Conservation (phyloP, 495 filamentous ascomycete species). For the Letharia lupina region DNA sequence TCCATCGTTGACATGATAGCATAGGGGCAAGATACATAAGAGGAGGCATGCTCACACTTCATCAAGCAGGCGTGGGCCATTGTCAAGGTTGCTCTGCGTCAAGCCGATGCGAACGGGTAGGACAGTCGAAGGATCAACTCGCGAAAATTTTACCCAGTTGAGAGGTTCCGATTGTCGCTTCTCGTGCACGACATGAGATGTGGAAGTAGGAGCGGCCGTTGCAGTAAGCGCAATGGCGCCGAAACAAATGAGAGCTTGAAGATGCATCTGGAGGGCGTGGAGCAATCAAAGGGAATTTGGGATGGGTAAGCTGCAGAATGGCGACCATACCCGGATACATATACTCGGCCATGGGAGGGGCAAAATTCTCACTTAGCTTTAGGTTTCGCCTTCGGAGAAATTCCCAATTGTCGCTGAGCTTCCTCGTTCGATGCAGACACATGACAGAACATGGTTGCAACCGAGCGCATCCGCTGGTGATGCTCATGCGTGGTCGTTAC, state of each 20-base stretch:
- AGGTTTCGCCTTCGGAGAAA: background rate
- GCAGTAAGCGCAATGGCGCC: slow-evolving; percentile 29
- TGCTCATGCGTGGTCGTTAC: background rate
- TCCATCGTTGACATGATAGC: background rate
- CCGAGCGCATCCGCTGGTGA: background rate
- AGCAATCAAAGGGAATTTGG: background rate
- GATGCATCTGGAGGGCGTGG: slow-evolving; percentile 2
- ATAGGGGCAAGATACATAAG: background rate
- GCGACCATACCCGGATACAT: background rate
- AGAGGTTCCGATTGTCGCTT: slow-evolving; percentile 31
- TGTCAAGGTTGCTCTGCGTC: slow-evolving; percentile 45
- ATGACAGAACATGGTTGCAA: background rate
- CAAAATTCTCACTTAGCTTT: background rate
- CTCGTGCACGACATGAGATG: slow-evolving; percentile 38
- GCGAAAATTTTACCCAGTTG: slow-evolving; percentile 31
- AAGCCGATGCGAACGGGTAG: slow-evolving; percentile 50
- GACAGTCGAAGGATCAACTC: slow-evolving; percentile 29
- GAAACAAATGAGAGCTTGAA: slow-evolving; percentile 23
- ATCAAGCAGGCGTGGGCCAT: slow-evolving; percentile 45
- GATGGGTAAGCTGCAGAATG: background rate
- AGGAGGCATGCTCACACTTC: slow-evolving; percentile 28
- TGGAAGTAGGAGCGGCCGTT: slow-evolving; percentile 25
- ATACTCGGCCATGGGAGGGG: background rate
- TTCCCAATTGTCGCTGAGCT: background rate
- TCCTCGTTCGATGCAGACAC: background rate